Percentiles rank a stretch among this genome's conserved stretches.
These are phyloP conservation scores for Trichoderma sp. DNA, from an alignment of 2,329 filamentous ascomycete genomes.

Conservation along the genomic window DNA sequence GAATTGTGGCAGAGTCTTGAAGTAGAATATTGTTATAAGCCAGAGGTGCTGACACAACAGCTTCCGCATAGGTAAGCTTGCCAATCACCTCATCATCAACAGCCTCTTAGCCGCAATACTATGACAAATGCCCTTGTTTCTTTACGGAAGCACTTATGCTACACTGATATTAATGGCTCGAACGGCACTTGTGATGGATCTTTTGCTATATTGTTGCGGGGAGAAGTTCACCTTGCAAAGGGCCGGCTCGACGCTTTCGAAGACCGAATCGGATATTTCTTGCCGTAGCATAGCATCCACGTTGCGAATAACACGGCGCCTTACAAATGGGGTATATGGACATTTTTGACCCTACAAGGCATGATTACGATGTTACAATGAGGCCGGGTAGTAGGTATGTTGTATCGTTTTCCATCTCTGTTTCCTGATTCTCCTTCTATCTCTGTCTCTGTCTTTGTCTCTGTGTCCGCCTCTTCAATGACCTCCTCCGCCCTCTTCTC, in stretches of 20 bases:
- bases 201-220: not conserved
- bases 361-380: not conserved
- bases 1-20: not conserved
- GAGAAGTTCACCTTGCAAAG: not conserved
- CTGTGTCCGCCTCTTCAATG: not conserved
- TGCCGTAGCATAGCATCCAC: not conserved
- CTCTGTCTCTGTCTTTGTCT: not conserved
- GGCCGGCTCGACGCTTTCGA: not conserved
- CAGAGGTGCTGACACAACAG: not conserved
- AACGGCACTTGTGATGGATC: not conserved
- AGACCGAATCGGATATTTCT: not conserved
- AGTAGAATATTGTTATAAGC: not conserved
- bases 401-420: not conserved
- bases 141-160: not conserved
- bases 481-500: not conserved
- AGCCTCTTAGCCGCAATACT: not conserved
- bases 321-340: not conserved
- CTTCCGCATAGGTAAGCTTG: not conserved
- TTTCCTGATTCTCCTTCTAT: not conserved
- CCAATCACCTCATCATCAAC: not conserved
- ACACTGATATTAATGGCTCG: not conserved
- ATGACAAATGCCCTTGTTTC: not conserved
- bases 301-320: not conserved
- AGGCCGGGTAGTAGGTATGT: too few relatives aligned
- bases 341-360: not conserved